Percentiles rank a stretch among this genome's conserved stretches.
Evolutionary conservation across 139 green algal species (phyloP).

Genomic region (Pleodorina starrii): DNA sequence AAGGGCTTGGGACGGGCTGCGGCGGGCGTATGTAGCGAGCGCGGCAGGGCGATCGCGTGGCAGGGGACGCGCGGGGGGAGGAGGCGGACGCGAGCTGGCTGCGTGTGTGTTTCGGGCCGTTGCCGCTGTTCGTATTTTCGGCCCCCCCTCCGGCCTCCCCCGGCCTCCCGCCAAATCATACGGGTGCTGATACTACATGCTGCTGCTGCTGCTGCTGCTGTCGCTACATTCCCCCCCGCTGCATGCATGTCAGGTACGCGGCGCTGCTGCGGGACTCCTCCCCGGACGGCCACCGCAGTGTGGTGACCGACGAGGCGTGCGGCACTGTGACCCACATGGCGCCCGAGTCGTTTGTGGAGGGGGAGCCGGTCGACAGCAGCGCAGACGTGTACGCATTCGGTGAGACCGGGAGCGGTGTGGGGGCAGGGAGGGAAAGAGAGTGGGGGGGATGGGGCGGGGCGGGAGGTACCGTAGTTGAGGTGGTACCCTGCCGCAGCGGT

Average conservation of each 20-base stretch:
- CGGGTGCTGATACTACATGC: no score
- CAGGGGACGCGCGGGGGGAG: no score
- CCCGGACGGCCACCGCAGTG: slow-evolving; percentile 36
- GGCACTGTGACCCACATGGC: slow-evolving; percentile 51
- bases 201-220: not conserved
- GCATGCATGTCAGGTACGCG: slow-evolving; percentile 14
- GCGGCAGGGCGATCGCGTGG: no score
- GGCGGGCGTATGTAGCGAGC: no score
- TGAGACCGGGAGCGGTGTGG: not conserved
- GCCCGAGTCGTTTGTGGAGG: slow-evolving; percentile 40
- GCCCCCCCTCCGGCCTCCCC: no score
- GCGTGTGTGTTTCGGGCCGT: no score
- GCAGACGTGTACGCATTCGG: slow-evolving; percentile 39
- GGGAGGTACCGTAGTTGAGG: not conserved
- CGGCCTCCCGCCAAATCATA: no score
- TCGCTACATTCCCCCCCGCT: not conserved
- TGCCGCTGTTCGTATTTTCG: no score
- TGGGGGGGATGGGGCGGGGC: not conserved
- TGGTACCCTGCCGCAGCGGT: no score
- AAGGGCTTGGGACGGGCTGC: no score
- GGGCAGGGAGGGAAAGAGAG: not conserved
- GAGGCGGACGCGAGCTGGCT: no score
- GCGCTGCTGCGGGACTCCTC: slow-evolving; percentile 33
- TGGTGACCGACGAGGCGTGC: slow-evolving; percentile 50
- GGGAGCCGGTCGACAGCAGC: slow-evolving; percentile 45